Evolutionary conservation across 352 stramenopile genomes (phyloP), one percentile per base, ranked within the genome.

Genomic region (Globisporangium irregulare): DNA sequence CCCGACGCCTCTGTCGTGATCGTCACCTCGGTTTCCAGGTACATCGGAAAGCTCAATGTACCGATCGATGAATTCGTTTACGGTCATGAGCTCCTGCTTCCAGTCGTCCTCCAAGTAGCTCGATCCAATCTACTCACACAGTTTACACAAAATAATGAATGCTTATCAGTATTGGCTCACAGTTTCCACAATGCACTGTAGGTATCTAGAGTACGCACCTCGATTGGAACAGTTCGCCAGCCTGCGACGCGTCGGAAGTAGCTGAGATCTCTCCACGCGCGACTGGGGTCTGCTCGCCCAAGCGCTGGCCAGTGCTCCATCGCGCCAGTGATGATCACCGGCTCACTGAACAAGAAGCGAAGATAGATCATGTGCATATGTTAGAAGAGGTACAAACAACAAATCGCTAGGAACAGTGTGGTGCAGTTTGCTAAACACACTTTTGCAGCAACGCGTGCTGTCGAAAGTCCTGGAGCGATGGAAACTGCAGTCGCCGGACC

Each of bases 231-330:
- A 1, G 87, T 94, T 56, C 89, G 87, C 53, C 75, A 67, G 14
- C 89, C 87, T 41, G 86, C 86, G n/a, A 94, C 73, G 46, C 71
- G 72, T 27, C 85, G 81, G 48, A 96, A 77, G 71, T 95, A 95
- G n/a, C 76, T 59, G 8, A 93, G 32, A 41, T 88, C 62, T 32
- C 75, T 72, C 89, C 89, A 96, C 7, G 71, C 72, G 54, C 82
- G 79, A 43, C 68, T 50, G 1, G 68, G 56, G 9, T 82, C 77
- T 0, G 63, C 65, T 27, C 62, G 71, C 32, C 82, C 84, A n/a
- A 93, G 65, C 1, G 89, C 89, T 10, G 89, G 87, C 89, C 89
- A 96, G n/a, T 82, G 72, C 43, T 94, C 82, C 86, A 96, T 91
- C 12, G 79, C 81, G 4, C 77, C 81, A 6, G 75, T 92, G 64